Evolutionary conservation across 1,284 basidiomycete genomes (phyloP).

Genomic region (Anthracocystis setariae): DNA sequence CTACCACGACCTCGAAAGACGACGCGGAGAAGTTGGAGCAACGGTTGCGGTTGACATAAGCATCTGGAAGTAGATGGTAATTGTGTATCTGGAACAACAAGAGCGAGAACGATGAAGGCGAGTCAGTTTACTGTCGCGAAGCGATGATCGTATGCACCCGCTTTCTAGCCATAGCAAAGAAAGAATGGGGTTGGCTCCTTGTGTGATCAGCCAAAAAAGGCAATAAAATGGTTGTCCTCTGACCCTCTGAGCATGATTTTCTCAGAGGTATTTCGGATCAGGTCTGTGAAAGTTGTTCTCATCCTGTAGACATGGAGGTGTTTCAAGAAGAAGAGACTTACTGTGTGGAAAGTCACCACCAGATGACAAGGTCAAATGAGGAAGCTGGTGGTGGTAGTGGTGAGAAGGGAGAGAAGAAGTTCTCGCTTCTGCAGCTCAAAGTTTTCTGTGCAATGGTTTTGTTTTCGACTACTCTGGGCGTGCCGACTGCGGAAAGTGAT

Average conservation of each 20-base stretch:
- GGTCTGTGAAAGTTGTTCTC: constrained; percentile 54
- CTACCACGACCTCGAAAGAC: constrained; percentile 47
- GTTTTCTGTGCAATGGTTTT: too few relatives aligned
- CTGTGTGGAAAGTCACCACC: not conserved
- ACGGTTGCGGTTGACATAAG: constrained; percentile 8
- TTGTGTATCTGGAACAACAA: constrained; percentile 5
- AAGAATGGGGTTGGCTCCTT: constrained; percentile 3
- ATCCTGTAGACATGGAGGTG: constrained; percentile 31
- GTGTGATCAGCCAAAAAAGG: constrained; percentile 46
- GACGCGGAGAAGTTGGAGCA: constrained; percentile 29
- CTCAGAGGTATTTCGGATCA: constrained; percentile 48
- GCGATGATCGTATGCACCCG: not conserved
- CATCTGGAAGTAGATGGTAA: constrained; percentile 16
- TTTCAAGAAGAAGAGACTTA: not conserved
- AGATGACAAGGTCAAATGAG: not conserved
- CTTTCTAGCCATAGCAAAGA: not conserved
- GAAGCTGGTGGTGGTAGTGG: not conserved
- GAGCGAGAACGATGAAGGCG: not conserved
- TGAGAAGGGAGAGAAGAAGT: not conserved
- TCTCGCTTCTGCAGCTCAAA: not conserved
- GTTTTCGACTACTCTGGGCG: constrained; percentile 4
- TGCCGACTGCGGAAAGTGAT: constrained; percentile 42
- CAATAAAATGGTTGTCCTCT: constrained; percentile 54
- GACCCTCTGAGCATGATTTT: constrained; percentile 48
- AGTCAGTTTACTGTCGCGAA: constrained; percentile 13